A percentile compares a stretch with the other conserved stretches of the same genome.
Evolutionary conservation across 2,329 filamentous ascomycete species (phyloP).

Genomic region (Emergomyces orientalis): DNA sequence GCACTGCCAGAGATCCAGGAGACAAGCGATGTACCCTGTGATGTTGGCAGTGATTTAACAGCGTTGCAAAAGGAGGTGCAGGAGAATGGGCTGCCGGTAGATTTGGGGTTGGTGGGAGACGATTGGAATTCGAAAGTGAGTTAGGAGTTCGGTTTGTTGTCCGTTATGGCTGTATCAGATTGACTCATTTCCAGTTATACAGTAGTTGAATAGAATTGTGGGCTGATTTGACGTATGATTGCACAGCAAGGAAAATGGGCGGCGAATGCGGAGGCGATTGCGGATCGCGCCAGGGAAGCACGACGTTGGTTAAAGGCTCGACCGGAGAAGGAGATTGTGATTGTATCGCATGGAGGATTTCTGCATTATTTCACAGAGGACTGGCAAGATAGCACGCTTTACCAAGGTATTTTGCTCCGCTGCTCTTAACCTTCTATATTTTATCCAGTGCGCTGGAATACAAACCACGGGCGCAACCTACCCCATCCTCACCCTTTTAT

Average conservation of each 20-base stretch:
- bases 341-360: slow-evolving; percentile 76
- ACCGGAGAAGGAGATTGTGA: slow-evolving; percentile 57
- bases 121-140: slow-evolving; percentile 63
- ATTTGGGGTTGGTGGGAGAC: slow-evolving; percentile 51
- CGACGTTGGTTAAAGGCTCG: slow-evolving; percentile 47
- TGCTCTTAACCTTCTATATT: not conserved
- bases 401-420: slow-evolving; percentile 31
- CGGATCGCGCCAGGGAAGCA: slow-evolving; percentile 51
- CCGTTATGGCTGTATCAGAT: not conserved
- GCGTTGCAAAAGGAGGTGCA: slow-evolving; percentile 54
- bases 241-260: slow-evolving; percentile 36
- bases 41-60: slow-evolving; percentile 55
- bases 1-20: slow-evolving; percentile 72
- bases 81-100: slow-evolving; percentile 46
- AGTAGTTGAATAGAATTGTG: not conserved
- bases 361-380: slow-evolving; percentile 80
- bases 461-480: not conserved
- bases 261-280: slow-evolving; percentile 44
- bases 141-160: not conserved
- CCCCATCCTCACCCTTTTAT: not conserved
- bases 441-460: not conserved
- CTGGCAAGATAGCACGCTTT: slow-evolving; percentile 52
- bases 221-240: not conserved
- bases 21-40: slow-evolving; percentile 63
- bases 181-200: not conserved